Evolutionary conservation across 176 grass and related monocot species (phyloP), one percentile per base, ranked within the genome.

Genomic region (Hordeum marinum): DNA sequence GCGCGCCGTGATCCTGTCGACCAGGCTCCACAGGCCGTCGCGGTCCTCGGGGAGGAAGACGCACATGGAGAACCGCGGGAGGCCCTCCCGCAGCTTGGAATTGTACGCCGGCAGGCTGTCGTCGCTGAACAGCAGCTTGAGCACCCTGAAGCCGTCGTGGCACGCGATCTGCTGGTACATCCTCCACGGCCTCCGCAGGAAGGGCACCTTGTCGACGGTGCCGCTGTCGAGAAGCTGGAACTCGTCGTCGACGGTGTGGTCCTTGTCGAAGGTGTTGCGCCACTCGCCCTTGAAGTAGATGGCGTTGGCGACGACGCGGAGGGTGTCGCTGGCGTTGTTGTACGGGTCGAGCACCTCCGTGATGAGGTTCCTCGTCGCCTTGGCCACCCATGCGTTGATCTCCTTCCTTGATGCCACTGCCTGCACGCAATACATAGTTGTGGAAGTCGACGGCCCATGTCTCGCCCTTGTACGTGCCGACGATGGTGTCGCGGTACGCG

Each of bases 221-320:
- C 8, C 37, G 45, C 68, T 68, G 9, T 90, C 41, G 5, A 87
- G 80, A 24, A 20, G 62, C 12, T 80, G n/a, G 77, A 90, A 83
- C 27, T 57, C 45, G 18, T 10, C 0, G 5, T 3, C 12, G 11
- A 14, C 15, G 20, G 64, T 85, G 29, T 0, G 0, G n/a, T 26
- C 29, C 35, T 34, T 43, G n/a, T 8, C 5, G 63, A 91, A 85
- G 0, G 66, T 57, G 1, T 39, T 18, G 8, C 9, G 4, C 85
- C 85, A 88, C 2, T 1, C 9, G 7, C 71, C 85, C 34, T 88
- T 88, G 64, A 88, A 91, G 63, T 88, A 91, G 70, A 91, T 17
- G 26, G 89, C 85, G n/a, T 82, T 88, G 27, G 41, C 58, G 20
- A 84, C 36, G 0, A 45, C 11, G 42, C 13, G 42, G 42, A 45